Conservation (phyloP, 1,284 basidiomycete species). For the Agaricales sp. region DNA sequence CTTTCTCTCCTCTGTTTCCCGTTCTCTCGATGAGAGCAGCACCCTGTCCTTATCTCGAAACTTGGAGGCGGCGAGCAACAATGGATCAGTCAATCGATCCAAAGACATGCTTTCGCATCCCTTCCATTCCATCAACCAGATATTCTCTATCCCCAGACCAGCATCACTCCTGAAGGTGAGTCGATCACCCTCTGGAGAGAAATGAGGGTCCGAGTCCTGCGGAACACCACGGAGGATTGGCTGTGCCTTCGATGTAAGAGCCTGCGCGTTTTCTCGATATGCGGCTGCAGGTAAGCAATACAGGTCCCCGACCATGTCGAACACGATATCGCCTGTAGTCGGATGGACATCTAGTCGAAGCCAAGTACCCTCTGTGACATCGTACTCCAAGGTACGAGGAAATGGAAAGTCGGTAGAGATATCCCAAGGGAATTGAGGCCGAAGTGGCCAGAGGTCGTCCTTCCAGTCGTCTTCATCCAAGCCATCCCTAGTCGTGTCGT, state of each 20-base stretch:
- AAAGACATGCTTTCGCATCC: conserved; percentile 53
- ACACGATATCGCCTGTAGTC: conserved; percentile 55
- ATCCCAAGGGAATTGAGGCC: conserved; percentile 56
- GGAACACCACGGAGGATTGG: conserved; percentile 51
- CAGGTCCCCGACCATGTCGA: conserved; percentile 65
- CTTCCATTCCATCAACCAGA: conserved; percentile 57
- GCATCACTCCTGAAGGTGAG: conserved; percentile 63
- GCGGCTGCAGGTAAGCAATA: conserved; percentile 50
- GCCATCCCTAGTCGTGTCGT: not conserved
- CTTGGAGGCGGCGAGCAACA: conserved; percentile 24
- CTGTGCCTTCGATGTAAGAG: conserved; percentile 25
- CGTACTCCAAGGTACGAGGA: conserved; percentile 52
- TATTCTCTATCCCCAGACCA: conserved; percentile 60
- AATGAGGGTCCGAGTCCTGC: conserved; percentile 60
- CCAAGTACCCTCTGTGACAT: conserved; percentile 66
- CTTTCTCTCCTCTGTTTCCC: conserved; percentile 38
- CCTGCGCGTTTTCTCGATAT: conserved; percentile 10
- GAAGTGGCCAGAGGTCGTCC: conserved; percentile 56
- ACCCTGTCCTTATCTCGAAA: conserved; percentile 33
- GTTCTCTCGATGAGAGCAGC: conserved; percentile 34
- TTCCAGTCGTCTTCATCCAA: conserved; percentile 31
- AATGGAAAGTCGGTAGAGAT: conserved; percentile 70
- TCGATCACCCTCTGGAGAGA: conserved; percentile 52
- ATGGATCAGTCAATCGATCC: conserved; percentile 12
- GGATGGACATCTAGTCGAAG: conserved; percentile 62